phyloP scores from a whole-genome alignment of 2,329 filamentous ascomycete species.

The Xylaria sp. region DNA sequence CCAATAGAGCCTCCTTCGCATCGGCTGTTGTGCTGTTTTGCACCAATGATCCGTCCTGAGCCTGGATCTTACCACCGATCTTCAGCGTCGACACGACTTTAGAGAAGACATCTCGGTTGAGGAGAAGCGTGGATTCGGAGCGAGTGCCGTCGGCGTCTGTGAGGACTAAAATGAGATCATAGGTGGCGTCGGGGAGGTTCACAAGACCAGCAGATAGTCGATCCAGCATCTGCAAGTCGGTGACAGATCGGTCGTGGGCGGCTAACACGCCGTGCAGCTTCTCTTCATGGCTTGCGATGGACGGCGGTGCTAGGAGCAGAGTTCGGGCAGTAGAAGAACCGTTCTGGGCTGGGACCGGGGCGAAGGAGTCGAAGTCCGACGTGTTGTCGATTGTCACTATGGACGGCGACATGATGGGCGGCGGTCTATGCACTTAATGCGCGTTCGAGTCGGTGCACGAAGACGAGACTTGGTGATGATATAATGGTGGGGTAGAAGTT shows the following conservation, averaged over 20 bases:
- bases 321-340: constrained; percentile 53
- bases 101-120: constrained; percentile 69
- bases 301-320: constrained; percentile 87
- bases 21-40: constrained; percentile 48
- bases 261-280: constrained; percentile 72
- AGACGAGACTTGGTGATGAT: constrained; percentile 1
- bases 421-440: constrained; percentile 10
- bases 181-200: constrained; percentile 72
- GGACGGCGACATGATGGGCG: constrained; percentile 51
- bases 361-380: constrained; percentile 28
- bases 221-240: constrained; percentile 97
- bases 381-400: constrained; percentile 45
- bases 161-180: constrained; percentile 83
- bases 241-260: constrained; percentile 71
- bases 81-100: constrained; percentile 72
- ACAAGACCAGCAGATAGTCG: constrained; percentile 83
- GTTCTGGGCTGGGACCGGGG: constrained; percentile 24
- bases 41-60: constrained; percentile 67
- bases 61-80: constrained; percentile 66
- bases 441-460: constrained; percentile 6
- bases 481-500: neutral
- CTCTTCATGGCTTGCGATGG: constrained; percentile 82
- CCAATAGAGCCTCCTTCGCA: constrained; percentile 79
- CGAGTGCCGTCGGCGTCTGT: constrained; percentile 72
- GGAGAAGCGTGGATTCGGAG: constrained; percentile 65